Percentiles rank a stretch among this genome's conserved stretches.
Conservation (phyloP, 75 land plant genomes). For the Adiantum capillusveneris region DNA sequence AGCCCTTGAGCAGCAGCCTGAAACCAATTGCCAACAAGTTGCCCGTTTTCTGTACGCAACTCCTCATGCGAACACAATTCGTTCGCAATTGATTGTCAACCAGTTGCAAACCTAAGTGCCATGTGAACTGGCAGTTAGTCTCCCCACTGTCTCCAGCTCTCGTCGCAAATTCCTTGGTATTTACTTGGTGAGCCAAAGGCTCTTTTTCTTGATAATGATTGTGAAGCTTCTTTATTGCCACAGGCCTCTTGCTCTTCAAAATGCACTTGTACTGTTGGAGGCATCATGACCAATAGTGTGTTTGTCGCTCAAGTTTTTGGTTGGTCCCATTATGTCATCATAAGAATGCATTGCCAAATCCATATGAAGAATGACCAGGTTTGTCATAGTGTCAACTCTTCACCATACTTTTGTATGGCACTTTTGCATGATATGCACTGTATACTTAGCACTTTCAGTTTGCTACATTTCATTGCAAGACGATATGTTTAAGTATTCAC, state of each 20-base stretch:
- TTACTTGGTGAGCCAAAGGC: too few relatives aligned
- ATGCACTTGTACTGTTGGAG: conserved; percentile 78
- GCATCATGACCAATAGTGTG: conserved; percentile 76
- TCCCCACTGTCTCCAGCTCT: conserved; percentile 68
- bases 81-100: too few relatives aligned
- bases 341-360: conserved; percentile 73
- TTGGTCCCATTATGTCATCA: conserved; percentile 79
- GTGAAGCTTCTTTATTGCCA: conserved; percentile 83
- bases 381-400: too few relatives aligned
- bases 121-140: conserved; percentile 67
- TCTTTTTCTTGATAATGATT: conserved; percentile 53
- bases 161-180: conserved; percentile 64
- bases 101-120: too few relatives aligned
- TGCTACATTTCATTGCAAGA: too few relatives aligned
- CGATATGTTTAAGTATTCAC: too few relatives aligned
- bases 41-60: too few relatives aligned
- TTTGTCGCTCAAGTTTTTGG: conserved; percentile 80
- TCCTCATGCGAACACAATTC: too few relatives aligned
- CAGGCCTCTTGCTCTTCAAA: conserved; percentile 61
- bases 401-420: too few relatives aligned
- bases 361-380: conserved; percentile 72
- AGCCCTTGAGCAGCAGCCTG: conserved; percentile 90
- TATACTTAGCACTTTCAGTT: too few relatives aligned
- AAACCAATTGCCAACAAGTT: too few relatives aligned
- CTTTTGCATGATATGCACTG: too few relatives aligned